These are phyloP conservation scores for Penicillium fuscoglaucum DNA, from an alignment of 2,329 filamentous ascomycete genomes.

Conservation along the genomic window DNA sequence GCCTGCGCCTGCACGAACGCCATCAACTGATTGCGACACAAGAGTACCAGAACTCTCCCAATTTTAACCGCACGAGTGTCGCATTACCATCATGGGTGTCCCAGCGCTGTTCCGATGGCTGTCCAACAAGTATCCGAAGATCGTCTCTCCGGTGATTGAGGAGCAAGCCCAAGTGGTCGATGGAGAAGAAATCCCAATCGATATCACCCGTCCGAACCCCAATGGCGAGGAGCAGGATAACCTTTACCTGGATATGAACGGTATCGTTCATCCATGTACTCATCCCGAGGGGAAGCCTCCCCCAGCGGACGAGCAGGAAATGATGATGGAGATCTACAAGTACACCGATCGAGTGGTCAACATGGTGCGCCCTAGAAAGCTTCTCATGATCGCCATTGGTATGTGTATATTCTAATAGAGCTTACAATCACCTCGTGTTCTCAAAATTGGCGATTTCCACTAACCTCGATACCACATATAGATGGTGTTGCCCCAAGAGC, in stretches of 20 bases:
- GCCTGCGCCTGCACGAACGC: conserved; percentile 4
- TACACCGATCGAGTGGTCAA: conserved; percentile 99
- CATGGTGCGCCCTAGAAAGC: conserved; percentile 94
- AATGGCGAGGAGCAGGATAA: conserved; percentile 99
- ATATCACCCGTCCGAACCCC: conserved; percentile 81
- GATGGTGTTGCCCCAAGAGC: conserved; percentile 96
- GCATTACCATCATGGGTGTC: conserved; percentile 71
- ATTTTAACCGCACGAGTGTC: conserved; percentile 11
- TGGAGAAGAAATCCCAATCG: conserved; percentile 79
- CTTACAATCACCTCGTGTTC: background rate
- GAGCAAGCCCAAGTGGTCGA: conserved; percentile 79
- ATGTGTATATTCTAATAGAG: conserved; percentile 16
- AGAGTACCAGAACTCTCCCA: conserved; percentile 7
- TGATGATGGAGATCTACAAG: conserved; percentile 98
- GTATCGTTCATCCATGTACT: conserved; percentile 97
- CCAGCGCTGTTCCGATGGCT: conserved; percentile 95
- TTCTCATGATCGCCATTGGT: conserved; percentile 97
- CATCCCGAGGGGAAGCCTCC: conserved; percentile 92
- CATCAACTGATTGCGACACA: conserved; percentile 17
- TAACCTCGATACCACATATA: conserved; percentile 34
- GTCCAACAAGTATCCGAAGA: conserved; percentile 95
- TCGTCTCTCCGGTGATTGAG: conserved; percentile 87
- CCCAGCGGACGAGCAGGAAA: conserved; percentile 92
- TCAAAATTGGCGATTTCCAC: background rate
- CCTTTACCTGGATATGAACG: conserved; percentile 98